A percentile compares a stretch with the other conserved stretches of the same genome.
phyloP scores from a whole-genome alignment of 1,139 yeast genomes.

The Blastobotrys serpentis region DNA sequence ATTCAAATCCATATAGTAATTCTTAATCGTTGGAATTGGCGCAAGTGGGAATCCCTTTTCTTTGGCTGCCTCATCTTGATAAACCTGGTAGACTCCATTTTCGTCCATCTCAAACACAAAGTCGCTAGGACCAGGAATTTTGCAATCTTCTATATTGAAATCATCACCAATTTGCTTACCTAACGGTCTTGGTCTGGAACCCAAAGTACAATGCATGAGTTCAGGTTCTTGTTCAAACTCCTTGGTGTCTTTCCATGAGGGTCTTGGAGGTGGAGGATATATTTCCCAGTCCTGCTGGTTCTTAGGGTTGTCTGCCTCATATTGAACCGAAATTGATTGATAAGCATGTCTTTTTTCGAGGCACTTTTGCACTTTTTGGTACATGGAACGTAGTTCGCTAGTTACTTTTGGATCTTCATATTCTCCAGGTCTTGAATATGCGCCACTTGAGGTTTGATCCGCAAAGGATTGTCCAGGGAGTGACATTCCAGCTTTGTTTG shows the following conservation, averaged over 20 bases:
- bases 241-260: constrained; percentile 76
- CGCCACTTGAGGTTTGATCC: constrained; percentile 31
- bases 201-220: neutral
- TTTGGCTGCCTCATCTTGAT: constrained; percentile 40
- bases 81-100: constrained; percentile 70
- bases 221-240: constrained; percentile 47
- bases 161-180: constrained; percentile 44
- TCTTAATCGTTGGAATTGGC: constrained; percentile 72
- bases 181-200: neutral
- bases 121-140: constrained; percentile 59
- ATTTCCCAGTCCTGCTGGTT: constrained; percentile 69
- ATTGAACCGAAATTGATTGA: constrained; percentile 67
- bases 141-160: constrained; percentile 60
- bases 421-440: constrained; percentile 28
- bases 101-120: constrained; percentile 52
- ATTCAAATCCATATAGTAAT: constrained; percentile 80
- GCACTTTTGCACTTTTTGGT: constrained; percentile 67
- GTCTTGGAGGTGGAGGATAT: constrained; percentile 93
- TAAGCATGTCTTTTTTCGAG: constrained; percentile 76
- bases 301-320: constrained; percentile 78
- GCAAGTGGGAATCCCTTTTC: constrained; percentile 44
- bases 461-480: constrained; percentile 22
- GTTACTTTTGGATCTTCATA: constrained; percentile 63
- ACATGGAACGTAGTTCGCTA: constrained; percentile 67
- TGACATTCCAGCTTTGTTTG: constrained; percentile 11